A percentile compares a stretch with the other conserved stretches of the same genome.
Conservation (phyloP, 371 early-diverging fungal species). For the Rozella allomycis region DNA sequence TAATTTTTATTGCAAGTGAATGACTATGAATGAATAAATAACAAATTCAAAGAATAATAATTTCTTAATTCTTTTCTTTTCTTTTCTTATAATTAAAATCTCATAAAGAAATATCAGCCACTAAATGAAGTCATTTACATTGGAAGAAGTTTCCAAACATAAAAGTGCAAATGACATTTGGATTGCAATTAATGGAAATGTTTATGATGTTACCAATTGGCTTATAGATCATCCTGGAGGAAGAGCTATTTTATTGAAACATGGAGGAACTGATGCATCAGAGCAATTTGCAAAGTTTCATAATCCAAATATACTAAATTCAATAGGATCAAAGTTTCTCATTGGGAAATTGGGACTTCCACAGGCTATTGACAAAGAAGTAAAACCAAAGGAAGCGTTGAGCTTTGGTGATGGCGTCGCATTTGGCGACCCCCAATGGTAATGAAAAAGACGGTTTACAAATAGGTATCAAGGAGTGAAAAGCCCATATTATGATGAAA, state of each 20-base stretch:
- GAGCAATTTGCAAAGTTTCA: conserved; percentile 75
- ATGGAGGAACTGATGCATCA: conserved; percentile 63
- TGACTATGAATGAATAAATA: too few species aligned
- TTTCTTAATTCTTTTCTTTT: too few species aligned
- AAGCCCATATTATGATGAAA: conserved; percentile 32
- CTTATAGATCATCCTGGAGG: conserved; percentile 70
- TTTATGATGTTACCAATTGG: conserved; percentile 79
- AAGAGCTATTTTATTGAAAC: conserved; percentile 55
- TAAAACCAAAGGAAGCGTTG: not conserved
- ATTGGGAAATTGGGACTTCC: conserved; percentile 16
- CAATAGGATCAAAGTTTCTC: conserved; percentile 21
- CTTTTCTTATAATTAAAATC: too few species aligned
- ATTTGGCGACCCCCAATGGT: conserved; percentile 68
- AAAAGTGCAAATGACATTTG: conserved; percentile 73
- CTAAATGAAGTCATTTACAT: too few species aligned
- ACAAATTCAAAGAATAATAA: too few species aligned
- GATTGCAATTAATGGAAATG: conserved; percentile 77
- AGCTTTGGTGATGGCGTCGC: conserved; percentile 52
- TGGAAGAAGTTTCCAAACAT: conserved; percentile 60
- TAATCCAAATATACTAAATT: conserved; percentile 37
- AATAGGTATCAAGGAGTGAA: conserved; percentile 41
- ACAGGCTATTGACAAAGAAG: not conserved
- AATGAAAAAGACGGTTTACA: too few species aligned
- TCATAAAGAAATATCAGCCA: too few species aligned
- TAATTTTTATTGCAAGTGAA: too few species aligned